Percentiles rank a stretch among this genome's conserved stretches.
These are phyloP conservation scores for Tetrahymena borealis DNA, from an alignment of 73 alveolate genomes.

Conservation along the genomic window DNA sequence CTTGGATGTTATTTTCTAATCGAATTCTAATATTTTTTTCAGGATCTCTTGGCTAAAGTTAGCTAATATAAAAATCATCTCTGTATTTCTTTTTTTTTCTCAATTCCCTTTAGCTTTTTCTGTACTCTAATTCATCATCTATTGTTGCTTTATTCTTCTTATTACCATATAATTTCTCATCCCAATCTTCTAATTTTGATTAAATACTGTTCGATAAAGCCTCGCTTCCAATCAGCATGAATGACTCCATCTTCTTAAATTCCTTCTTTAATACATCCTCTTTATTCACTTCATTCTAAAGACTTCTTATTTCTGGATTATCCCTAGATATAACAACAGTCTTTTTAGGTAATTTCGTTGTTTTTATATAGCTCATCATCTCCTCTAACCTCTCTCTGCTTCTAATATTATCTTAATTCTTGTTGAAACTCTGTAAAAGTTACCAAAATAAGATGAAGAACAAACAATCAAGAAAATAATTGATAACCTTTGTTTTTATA, in stretches of 20 bases:
- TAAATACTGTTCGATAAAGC: neutral
- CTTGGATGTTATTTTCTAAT: neutral
- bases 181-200: neutral
- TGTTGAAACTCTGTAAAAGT: too few species aligned
- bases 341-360: neutral
- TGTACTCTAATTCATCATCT: neutral
- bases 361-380: too few species aligned
- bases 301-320: neutral
- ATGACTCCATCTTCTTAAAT: neutral
- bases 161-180: neutral
- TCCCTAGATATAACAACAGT: neutral
- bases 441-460: too few species aligned
- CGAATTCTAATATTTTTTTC: neutral
- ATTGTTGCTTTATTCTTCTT: neutral
- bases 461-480: too few species aligned
- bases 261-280: neutral
- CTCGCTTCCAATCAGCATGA: neutral
- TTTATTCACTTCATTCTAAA: neutral
- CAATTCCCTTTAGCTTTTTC: neutral
- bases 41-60: neutral
- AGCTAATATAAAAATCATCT: neutral
- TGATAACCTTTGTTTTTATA: too few species aligned
- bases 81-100: too few species aligned
- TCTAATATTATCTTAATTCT: too few species aligned
- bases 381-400: too few species aligned